Conservation (phyloP, 208 protist species). For the Acanthamoeba triangularis region DNA sequence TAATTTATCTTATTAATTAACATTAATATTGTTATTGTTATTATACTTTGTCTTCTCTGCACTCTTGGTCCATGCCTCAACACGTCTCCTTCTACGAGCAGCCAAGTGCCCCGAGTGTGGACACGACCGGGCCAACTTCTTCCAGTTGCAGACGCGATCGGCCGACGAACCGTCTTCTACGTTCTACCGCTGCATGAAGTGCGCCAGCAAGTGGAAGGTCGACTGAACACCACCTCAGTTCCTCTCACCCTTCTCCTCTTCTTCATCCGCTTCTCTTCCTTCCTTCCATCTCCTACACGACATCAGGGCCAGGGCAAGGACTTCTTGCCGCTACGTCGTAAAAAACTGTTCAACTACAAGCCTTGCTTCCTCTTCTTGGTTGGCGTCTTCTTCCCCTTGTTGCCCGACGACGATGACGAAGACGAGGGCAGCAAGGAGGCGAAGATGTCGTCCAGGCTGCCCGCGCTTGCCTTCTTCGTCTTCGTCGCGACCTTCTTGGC, state of each 20-base stretch:
- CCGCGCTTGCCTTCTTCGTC: background rate
- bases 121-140: constrained; percentile 94
- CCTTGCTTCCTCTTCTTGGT: background rate
- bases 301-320: too few relatives aligned
- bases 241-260: background rate
- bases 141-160: constrained; percentile 98
- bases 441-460: constrained; percentile 10
- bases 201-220: constrained; percentile 94
- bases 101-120: constrained; percentile 92
- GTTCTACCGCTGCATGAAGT: constrained; percentile 98
- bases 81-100: background rate
- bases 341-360: too few relatives aligned
- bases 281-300: background rate
- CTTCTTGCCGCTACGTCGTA: too few relatives aligned
- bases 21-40: too few relatives aligned
- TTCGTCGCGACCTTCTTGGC: background rate
- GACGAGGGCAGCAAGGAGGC: background rate
- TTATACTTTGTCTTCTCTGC: too few relatives aligned
- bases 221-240: background rate
- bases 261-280: background rate
- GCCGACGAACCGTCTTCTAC: constrained; percentile 98
- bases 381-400: background rate
- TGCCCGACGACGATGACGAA: background rate
- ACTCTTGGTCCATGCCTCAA: too few relatives aligned
- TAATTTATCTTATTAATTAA: background rate